Evolutionary conservation across 495 filamentous ascomycete genomes (phyloP).

Genomic region (Lepidopterella palustris): DNA sequence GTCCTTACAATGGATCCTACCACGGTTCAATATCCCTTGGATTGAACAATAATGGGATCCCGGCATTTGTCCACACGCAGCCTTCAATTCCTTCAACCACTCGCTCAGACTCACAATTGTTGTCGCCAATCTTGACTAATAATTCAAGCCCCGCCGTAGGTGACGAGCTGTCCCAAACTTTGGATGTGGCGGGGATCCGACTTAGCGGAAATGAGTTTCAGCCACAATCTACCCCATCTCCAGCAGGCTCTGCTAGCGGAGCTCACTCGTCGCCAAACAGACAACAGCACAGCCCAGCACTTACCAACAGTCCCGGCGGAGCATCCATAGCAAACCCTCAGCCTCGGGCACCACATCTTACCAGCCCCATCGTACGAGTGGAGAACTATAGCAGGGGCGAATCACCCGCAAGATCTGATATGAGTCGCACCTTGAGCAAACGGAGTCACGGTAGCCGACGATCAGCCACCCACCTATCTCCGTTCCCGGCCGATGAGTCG

Average conservation of each 20-base stretch:
- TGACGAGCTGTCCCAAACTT: conserved; percentile 11
- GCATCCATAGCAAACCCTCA: conserved; percentile 16
- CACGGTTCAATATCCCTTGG: conserved; percentile 11
- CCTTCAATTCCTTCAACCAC: conserved; percentile 7
- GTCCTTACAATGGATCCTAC: conserved; percentile 6
- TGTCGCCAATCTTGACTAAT: conserved; percentile 28
- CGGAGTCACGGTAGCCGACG: conserved; percentile 26
- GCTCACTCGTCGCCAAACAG: conserved; percentile 15
- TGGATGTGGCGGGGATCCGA: neutral
- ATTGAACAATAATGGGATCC: conserved; percentile 8
- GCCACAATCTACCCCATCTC: conserved; percentile 14
- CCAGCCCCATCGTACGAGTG: conserved; percentile 28
- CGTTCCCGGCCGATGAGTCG: conserved; percentile 24
- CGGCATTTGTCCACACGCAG: conserved; percentile 11
- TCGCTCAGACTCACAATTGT: conserved; percentile 13
- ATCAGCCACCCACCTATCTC: conserved; percentile 29
- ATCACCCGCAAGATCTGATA: conserved; percentile 20
- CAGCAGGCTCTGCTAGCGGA: neutral
- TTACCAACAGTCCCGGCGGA: conserved; percentile 22
- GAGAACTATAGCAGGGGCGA: conserved; percentile 19
- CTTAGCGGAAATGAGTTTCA: conserved; percentile 9
- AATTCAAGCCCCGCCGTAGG: conserved; percentile 24
- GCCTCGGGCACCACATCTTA: conserved; percentile 20
- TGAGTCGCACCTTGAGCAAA: conserved; percentile 25
- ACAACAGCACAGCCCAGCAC: conserved; percentile 28